Percentiles rank a stretch among this genome's conserved stretches.
phyloP scores from a whole-genome alignment of 352 stramenopile species.

The Pythium pectinolyticum region DNA sequence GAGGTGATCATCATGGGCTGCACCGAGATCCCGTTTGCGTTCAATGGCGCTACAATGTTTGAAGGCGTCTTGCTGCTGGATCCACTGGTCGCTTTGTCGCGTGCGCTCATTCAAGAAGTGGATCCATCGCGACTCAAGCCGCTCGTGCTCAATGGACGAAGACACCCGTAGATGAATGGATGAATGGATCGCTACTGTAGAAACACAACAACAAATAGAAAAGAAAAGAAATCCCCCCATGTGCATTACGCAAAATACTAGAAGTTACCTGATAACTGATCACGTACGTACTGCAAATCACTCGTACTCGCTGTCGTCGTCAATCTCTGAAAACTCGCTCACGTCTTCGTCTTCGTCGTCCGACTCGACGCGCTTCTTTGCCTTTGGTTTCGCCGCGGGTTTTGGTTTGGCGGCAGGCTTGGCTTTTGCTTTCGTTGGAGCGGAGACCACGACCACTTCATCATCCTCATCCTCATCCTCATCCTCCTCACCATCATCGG shows the following conservation, averaged over 20 bases:
- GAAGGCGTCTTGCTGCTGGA: conserved; percentile 45
- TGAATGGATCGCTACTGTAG: background rate
- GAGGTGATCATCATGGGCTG: conserved; percentile 49
- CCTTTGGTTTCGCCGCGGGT: conserved; percentile 19
- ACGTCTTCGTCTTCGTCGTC: conserved; percentile 39
- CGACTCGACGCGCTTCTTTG: conserved; percentile 23
- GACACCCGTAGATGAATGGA: conserved; percentile 11
- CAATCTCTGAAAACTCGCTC: conserved; percentile 49
- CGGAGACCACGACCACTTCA: conserved; percentile 17
- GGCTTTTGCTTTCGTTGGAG: conserved; percentile 13
- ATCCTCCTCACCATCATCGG: conserved; percentile 31
- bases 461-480: conserved; percentile 31
- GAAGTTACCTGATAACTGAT: background rate
- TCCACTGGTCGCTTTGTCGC: conserved; percentile 45
- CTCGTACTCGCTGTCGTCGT: conserved; percentile 59
- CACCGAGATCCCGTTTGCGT: conserved; percentile 56
- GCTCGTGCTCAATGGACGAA: conserved; percentile 25
- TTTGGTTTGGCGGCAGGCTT: conserved; percentile 8
- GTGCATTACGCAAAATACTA: conserved; percentile 11
- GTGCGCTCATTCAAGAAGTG: conserved; percentile 50
- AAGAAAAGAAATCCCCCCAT: conserved; percentile 1
- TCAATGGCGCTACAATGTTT: conserved; percentile 28
- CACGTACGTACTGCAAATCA: conserved; percentile 7
- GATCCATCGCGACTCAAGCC: conserved; percentile 42
- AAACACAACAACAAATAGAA: too few relatives aligned